Conservation (phyloP, 2,329 filamentous ascomycete species). For the Neopestalotiopsis clavispora region DNA sequence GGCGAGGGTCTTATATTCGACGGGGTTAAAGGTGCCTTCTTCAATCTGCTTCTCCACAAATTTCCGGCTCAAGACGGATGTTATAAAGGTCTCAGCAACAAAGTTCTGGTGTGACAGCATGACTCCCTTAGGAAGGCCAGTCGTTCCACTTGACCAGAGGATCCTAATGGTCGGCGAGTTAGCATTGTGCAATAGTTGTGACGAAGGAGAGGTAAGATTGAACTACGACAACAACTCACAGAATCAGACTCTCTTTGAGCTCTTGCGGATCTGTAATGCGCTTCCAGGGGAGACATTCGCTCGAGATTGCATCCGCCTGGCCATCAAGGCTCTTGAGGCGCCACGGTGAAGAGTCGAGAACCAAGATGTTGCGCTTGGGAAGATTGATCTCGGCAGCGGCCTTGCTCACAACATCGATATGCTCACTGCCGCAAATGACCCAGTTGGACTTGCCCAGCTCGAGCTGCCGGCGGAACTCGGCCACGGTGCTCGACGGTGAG, state of each 20-base stretch:
- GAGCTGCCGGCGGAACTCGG: conserved; percentile 56
- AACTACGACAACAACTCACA: conserved; percentile 18
- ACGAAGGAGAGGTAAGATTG: too few relatives aligned
- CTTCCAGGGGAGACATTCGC: background rate
- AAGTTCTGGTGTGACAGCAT: conserved; percentile 41
- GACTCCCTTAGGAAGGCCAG: conserved; percentile 47
- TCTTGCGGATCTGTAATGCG: conserved; percentile 13
- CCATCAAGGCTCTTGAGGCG: conserved; percentile 16
- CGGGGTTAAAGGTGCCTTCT: background rate
- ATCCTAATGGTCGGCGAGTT: conserved; percentile 26
- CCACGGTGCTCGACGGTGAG: conserved; percentile 51
- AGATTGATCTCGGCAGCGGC: conserved; percentile 47
- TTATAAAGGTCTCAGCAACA: conserved; percentile 16
- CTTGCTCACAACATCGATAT: conserved; percentile 44
- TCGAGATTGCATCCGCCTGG: conserved; percentile 7
- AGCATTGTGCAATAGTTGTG: too few relatives aligned
- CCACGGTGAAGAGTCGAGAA: conserved; percentile 14
- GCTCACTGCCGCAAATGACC: conserved; percentile 46
- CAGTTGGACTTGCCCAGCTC: conserved; percentile 45
- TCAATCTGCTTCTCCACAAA: conserved; percentile 12
- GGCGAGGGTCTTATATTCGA: conserved; percentile 43
- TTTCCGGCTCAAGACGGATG: background rate
- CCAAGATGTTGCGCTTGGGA: conserved; percentile 12
- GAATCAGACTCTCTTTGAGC: conserved; percentile 17
- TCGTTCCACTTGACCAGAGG: conserved; percentile 49